phyloP scores from a whole-genome alignment of 1,139 yeast species.

The Pichia terricola region DNA sequence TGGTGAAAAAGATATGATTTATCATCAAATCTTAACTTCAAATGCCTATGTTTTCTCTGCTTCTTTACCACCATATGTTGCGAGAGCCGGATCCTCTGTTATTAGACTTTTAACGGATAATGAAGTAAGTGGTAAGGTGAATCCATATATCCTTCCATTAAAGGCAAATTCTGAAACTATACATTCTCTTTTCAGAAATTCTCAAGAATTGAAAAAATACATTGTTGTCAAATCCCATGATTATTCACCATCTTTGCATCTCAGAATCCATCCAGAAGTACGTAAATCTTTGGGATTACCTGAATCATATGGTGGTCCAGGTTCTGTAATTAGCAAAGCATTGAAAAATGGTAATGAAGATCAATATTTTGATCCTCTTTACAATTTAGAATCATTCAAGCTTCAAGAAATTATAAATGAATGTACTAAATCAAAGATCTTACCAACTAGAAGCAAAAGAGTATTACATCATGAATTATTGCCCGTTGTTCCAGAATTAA shows the following conservation, averaged over 20 bases:
- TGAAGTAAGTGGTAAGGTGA: conserved; percentile 15
- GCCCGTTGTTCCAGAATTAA: conserved; percentile 67
- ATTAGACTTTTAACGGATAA: conserved; percentile 35
- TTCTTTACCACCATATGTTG: conserved; percentile 86
- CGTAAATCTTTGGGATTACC: conserved; percentile 39
- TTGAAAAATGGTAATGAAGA: conserved; percentile 24
- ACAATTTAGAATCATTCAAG: conserved; percentile 52
- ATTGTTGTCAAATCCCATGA: conserved; percentile 48
- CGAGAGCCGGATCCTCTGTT: conserved; percentile 59
- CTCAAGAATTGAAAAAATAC: conserved; percentile 26
- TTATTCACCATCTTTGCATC: conserved; percentile 59
- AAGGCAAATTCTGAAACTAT: conserved; percentile 28
- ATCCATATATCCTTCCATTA: conserved; percentile 17
- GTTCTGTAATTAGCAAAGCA: conserved; percentile 21
- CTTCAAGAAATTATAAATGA: conserved; percentile 56
- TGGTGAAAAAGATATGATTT: conserved; percentile 75
- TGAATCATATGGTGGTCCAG: conserved; percentile 35
- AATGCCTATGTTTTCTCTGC: conserved; percentile 92
- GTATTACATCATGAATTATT: conserved; percentile 67
- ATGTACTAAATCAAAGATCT: conserved; percentile 39
- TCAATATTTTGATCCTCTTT: conserved; percentile 28
- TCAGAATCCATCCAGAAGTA: conserved; percentile 39
- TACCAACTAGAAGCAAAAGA: conserved; percentile 62
- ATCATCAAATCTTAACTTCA: conserved; percentile 87
- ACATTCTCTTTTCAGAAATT: conserved; percentile 28